These are phyloP conservation scores for Metschnikowia borealis DNA, from an alignment of 805 yeast genomes.

Conservation along the genomic window DNA sequence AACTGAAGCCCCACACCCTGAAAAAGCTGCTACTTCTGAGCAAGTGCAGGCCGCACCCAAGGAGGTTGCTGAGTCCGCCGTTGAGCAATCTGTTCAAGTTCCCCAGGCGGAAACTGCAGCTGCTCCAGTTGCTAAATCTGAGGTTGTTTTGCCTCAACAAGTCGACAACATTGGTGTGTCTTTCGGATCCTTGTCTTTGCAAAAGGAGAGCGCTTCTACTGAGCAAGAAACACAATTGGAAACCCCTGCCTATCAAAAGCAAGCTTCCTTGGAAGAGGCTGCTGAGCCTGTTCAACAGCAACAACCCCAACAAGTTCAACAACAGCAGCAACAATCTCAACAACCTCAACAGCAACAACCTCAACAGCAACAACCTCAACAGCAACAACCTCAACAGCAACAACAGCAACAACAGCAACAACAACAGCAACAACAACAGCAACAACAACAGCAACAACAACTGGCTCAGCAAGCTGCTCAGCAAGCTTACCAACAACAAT, in stretches of 20 bases:
- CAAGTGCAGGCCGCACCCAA: conserved; percentile 15
- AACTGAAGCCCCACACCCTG: conserved; percentile 19
- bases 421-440: not conserved
- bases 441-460: not conserved
- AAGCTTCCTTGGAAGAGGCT: conserved; percentile 2
- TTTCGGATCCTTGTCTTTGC: conserved; percentile 56
- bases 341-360: conserved; percentile 5
- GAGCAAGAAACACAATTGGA: conserved; percentile 18
- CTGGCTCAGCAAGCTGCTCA: conserved; percentile 11
- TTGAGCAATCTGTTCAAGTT: conserved; percentile 15
- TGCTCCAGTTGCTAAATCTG: conserved; percentile 33
- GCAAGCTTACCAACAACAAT: conserved; percentile 14
- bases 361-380: conserved; percentile 25
- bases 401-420: too few relatives aligned
- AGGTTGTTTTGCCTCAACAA: conserved; percentile 51
- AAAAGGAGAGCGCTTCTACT: conserved; percentile 25
- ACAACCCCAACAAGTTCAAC: conserved; percentile 16
- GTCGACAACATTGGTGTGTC: conserved; percentile 53
- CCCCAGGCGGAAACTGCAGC: conserved; percentile 42
- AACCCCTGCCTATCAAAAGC: conserved; percentile 3
- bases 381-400: not conserved
- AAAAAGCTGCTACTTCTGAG: conserved; percentile 12
- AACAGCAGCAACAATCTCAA: conserved; percentile 20
- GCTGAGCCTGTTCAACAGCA: conserved; percentile 11
- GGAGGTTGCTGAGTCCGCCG: conserved; percentile 5